Evolutionary conservation across 306 rosid genomes (phyloP).

Genomic region (Mimosa pudica): DNA sequence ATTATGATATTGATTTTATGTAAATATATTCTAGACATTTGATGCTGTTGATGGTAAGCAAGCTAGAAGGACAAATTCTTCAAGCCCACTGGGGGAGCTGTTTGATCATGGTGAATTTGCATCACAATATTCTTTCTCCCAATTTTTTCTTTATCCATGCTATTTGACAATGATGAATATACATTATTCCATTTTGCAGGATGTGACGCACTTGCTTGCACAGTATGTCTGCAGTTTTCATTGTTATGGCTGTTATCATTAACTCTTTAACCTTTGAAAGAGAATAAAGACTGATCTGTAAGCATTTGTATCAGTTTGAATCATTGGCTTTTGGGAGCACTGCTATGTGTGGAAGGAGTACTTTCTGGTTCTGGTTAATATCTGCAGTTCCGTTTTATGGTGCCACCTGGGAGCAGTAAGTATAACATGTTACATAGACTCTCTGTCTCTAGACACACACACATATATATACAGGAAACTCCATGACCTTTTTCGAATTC

Average conservation of each 20-base stretch:
- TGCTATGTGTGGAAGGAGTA: constrained; percentile 80
- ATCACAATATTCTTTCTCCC: constrained; percentile 12
- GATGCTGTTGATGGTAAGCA: constrained; percentile 99
- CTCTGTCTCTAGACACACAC: background rate
- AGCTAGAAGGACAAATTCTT: constrained; percentile 95
- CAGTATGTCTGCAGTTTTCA: constrained; percentile 58
- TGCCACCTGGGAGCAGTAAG: constrained; percentile 99
- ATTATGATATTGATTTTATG: constrained; percentile 12
- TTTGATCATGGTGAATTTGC: constrained; percentile 84
- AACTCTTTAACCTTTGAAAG: constrained; percentile 32
- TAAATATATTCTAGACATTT: constrained; percentile 63
- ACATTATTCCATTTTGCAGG: constrained; percentile 64
- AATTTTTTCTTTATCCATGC: constrained; percentile 1
- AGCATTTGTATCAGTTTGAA: constrained; percentile 64
- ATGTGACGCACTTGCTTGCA: constrained; percentile 98
- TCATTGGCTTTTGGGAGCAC: constrained; percentile 94
- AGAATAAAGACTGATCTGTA: constrained; percentile 34
- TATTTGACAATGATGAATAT: constrained; percentile 37
- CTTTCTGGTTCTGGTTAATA: constrained; percentile 96
- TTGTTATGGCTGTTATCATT: constrained; percentile 28
- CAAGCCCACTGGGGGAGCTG: constrained; percentile 96
- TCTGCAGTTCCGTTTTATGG: constrained; percentile 88
- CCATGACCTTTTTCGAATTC: background rate
- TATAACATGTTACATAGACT: constrained; percentile 22
- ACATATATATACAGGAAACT: background rate